These are phyloP conservation scores for Poterioochromonas sp. DNA, from an alignment of 352 stramenopile genomes.

Conservation along the genomic window DNA sequence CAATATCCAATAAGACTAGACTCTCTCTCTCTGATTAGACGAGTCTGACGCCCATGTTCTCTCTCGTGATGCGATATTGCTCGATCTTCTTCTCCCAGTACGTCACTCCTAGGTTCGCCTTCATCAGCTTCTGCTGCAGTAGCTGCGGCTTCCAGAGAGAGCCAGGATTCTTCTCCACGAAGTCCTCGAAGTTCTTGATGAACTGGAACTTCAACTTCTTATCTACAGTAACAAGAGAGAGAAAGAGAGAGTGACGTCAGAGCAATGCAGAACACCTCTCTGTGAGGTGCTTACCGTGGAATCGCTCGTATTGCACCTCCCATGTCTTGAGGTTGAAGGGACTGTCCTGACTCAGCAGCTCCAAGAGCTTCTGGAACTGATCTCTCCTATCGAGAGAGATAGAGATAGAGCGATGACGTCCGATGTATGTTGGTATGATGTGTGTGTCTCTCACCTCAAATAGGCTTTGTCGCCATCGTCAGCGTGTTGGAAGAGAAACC, in stretches of 20 bases:
- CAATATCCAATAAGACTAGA: too few species aligned
- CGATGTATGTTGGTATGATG: background rate
- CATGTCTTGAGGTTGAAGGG: background rate
- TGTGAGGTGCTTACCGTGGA: background rate
- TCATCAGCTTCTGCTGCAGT: background rate
- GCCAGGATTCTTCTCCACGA: background rate
- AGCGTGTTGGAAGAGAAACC: background rate
- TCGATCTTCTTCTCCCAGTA: constrained; percentile 20
- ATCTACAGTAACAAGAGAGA: background rate
- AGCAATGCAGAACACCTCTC: background rate
- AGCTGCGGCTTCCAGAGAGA: background rate
- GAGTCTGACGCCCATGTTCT: background rate
- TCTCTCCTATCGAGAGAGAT: background rate
- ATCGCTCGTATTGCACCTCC: background rate
- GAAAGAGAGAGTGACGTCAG: background rate
- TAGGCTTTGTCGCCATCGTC: background rate
- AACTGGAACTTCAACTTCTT: background rate
- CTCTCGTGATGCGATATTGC: background rate
- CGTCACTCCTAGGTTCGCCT: background rate
- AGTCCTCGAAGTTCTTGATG: constrained; percentile 2
- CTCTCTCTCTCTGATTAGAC: background rate
- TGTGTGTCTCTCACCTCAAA: background rate
- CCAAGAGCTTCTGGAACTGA: background rate
- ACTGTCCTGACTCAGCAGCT: background rate
- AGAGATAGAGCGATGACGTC: too few species aligned